Evolutionary conservation across 1,284 basidiomycete species (phyloP).

Genomic region (Thelephora terrestris): DNA sequence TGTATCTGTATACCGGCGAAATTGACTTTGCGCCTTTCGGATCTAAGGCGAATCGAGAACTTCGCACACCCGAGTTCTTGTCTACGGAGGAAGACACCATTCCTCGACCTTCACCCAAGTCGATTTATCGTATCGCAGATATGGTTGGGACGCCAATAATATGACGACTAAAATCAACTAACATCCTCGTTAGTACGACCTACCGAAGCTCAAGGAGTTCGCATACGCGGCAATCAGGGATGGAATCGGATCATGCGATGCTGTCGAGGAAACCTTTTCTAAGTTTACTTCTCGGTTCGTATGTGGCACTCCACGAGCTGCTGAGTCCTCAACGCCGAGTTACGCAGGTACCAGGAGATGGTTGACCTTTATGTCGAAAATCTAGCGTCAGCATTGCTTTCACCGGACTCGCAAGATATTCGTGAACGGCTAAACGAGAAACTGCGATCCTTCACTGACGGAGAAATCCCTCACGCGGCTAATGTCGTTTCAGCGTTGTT

Average conservation of each 20-base stretch:
- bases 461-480: not conserved
- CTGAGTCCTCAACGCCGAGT: too few relatives aligned
- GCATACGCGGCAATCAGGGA: not conserved
- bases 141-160: not conserved
- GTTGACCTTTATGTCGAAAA: too few relatives aligned
- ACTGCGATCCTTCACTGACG: not conserved
- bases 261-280: not conserved
- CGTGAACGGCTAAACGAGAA: not conserved
- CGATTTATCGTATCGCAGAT: not conserved
- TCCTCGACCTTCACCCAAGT: not conserved
- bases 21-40: not conserved
- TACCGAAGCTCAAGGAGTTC: not conserved
- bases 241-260: not conserved
- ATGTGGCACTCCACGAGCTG: not conserved
- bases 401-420: too few relatives aligned
- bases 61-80: not conserved
- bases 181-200: not conserved
- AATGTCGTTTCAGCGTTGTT: not conserved
- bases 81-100: not conserved
- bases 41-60: not conserved
- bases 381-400: too few relatives aligned
- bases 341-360: too few relatives aligned
- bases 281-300: not conserved
- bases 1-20: not conserved
- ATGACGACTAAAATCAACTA: not conserved